phyloP scores from a whole-genome alignment of 2,329 filamentous ascomycete species.

The Ilyonectria sp. region DNA sequence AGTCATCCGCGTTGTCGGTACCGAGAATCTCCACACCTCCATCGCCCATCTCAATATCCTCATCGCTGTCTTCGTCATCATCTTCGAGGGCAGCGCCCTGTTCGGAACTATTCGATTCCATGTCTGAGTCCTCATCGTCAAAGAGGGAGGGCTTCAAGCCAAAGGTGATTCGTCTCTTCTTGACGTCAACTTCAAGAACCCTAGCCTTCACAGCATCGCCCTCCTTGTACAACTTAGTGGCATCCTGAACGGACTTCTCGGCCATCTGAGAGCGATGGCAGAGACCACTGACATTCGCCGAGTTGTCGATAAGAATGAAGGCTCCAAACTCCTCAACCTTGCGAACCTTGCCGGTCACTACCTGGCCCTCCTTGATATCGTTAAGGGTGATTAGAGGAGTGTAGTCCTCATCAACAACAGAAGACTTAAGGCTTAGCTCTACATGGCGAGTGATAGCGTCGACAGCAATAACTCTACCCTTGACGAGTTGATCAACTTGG shows the following conservation, averaged over 20 bases:
- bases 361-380: constrained; percentile 85
- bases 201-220: constrained; percentile 96
- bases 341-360: constrained; percentile 90
- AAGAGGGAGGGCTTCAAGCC: constrained; percentile 96
- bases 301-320: constrained; percentile 91
- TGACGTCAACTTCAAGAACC: constrained; percentile 82
- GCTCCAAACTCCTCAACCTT: constrained; percentile 97
- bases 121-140: constrained; percentile 72
- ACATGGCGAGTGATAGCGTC: constrained; percentile 79
- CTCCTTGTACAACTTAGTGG: constrained; percentile 89
- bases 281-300: constrained; percentile 89
- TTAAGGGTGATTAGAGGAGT: constrained; percentile 79
- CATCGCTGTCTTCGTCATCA: constrained; percentile 63
- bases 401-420: constrained; percentile 85
- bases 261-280: constrained; percentile 96
- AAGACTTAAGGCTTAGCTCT: constrained; percentile 90
- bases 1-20: constrained; percentile 62
- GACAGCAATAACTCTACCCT: constrained; percentile 84
- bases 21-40: constrained; percentile 62
- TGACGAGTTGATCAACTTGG: constrained; percentile 90
- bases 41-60: constrained; percentile 67
- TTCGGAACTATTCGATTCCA: constrained; percentile 62
- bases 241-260: constrained; percentile 84
- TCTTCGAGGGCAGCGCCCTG: constrained; percentile 62
- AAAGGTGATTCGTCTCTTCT: constrained; percentile 87